Base-by-base conservation (phyloP, 2,329 filamentous ascomycete genomes). In the Tolypocladium tundrense region DNA sequence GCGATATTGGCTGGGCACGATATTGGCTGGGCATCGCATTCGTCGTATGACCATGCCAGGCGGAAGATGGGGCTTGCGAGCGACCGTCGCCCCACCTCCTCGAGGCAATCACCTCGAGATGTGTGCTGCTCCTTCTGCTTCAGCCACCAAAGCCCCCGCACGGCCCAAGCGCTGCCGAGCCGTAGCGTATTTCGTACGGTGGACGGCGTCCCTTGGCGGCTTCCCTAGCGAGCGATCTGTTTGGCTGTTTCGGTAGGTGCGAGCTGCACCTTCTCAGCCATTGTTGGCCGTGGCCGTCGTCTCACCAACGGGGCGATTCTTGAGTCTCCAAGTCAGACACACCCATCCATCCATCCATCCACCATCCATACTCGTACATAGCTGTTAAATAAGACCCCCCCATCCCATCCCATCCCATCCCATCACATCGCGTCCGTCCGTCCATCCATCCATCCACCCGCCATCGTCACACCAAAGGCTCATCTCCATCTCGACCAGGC, bases 141-240 rank as follows among this genome's bases (percentile, higher is more conserved):
- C 45, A 50, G 45, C 45, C 45, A 50, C 45, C 45, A 19, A 35
- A 16, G 16, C 14, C 45, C 45, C 45, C 56, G 53, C 58, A 55
- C 37, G 52, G 52, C 52, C 56, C 50, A 55, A 52, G 37, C 53
- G 53, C 39, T 57, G 58, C 54, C 50, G 58, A 57, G 54, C 43
- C 42, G 33, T 27, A 45, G 40, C 27, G 53, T 14, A 42, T 14
- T 40, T 40, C 10, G 19, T 35, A 52, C 16, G 39, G 39, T 14
- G 4, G 14, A 6, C 24, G 24, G 13, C 21, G 11, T 31, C 16
- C 45, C 45, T 50, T 50, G 13, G 27, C 45, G 27, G n/a, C 45
- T 19, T 50, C 45, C 6, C 43, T 13, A 24, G 43, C 41, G 39
- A 16, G 4, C 39, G 1, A 43, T 43, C 10, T 24, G 41, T 13